A percentile compares a stretch with the other conserved stretches of the same genome.
Conservation (phyloP, 2,329 filamentous ascomycete species). For the Microsporum canis region DNA sequence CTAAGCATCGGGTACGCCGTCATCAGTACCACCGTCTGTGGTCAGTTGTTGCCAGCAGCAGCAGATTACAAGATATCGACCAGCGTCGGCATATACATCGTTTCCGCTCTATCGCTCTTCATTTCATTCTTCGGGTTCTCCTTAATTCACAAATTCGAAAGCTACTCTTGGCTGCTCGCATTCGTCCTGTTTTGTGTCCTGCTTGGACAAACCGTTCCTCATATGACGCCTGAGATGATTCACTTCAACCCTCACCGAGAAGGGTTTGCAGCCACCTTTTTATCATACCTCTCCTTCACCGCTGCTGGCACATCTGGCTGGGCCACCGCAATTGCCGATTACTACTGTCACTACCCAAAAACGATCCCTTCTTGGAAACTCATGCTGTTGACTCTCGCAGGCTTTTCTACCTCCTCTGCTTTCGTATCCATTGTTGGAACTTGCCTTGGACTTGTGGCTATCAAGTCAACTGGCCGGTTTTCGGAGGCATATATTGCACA, state of each 20-base stretch:
- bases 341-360: constrained; percentile 4
- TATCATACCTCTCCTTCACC: not conserved
- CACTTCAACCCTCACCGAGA: not conserved
- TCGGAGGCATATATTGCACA: not conserved
- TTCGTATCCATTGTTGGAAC: not conserved
- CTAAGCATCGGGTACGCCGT: not conserved
- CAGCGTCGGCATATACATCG: constrained; percentile 1
- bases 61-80: not conserved
- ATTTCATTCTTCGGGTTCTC: constrained; percentile 6
- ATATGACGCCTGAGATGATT: not conserved
- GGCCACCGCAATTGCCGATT: constrained; percentile 1
- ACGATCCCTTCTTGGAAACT: not conserved
- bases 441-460: not conserved
- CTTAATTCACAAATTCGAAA: not conserved
- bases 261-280: not conserved
- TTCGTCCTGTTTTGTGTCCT: constrained; percentile 3
- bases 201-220: not conserved
- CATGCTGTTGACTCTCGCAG: not conserved
- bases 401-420: not conserved
- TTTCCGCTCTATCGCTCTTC: not conserved
- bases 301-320: not conserved
- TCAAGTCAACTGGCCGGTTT: not conserved
- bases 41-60: not conserved
- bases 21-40: not conserved
- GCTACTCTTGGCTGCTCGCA: constrained; percentile 2